Percentiles rank a stretch among this genome's conserved stretches.
phyloP scores from a whole-genome alignment of 1,139 yeast species.

The Casaregolazyma lundiana region DNA sequence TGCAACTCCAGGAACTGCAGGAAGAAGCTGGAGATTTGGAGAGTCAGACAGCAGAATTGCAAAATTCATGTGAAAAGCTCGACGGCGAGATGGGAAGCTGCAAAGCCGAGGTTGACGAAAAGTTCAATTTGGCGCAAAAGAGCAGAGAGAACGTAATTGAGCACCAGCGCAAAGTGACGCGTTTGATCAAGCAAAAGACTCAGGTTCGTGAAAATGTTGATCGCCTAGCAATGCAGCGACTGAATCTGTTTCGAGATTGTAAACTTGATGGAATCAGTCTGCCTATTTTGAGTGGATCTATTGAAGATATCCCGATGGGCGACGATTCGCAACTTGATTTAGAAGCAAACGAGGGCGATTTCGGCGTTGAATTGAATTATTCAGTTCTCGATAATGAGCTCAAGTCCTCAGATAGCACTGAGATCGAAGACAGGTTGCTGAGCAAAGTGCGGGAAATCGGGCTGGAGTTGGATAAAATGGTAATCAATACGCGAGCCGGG shows the following conservation, averaged over 20 bases:
- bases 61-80: conserved; percentile 18
- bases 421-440: conserved; percentile 37
- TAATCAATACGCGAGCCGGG: conserved; percentile 77
- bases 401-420: conserved; percentile 33
- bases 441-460: conserved; percentile 50
- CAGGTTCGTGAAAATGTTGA: conserved; percentile 51
- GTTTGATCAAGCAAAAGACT: conserved; percentile 7
- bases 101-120: conserved; percentile 21
- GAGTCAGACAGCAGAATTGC: conserved; percentile 9
- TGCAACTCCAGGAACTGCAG: conserved; percentile 18
- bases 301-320: conserved; percentile 46
- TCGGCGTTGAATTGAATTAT: conserved; percentile 56
- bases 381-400: conserved; percentile 44
- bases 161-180: conserved; percentile 13
- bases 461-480: conserved; percentile 54
- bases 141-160: conserved; percentile 12
- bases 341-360: conserved; percentile 39
- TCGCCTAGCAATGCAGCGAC: conserved; percentile 53
- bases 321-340: too few relatives aligned
- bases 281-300: conserved; percentile 59
- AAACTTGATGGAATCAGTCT: conserved; percentile 65
- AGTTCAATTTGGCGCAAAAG: conserved; percentile 11
- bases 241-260: conserved; percentile 63
- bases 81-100: conserved; percentile 28
- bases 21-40: conserved; percentile 15